Percentiles rank a stretch among this genome's conserved stretches.
phyloP scores from a whole-genome alignment of 2,329 filamentous ascomycete species.

The Apiospora koreana region DNA sequence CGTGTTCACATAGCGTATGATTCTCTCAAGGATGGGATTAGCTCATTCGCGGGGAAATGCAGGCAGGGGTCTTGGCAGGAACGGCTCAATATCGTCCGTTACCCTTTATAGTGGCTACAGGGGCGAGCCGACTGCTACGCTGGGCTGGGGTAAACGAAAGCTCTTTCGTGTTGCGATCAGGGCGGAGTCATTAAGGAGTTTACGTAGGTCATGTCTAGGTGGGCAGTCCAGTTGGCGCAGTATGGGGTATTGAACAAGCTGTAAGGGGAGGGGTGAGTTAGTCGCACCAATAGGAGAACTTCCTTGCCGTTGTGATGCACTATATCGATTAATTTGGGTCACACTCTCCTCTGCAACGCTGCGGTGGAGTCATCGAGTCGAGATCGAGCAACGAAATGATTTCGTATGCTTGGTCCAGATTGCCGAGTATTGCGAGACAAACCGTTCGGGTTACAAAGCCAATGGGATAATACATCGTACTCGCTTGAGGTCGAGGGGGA shows the following conservation, averaged over 20 bases:
- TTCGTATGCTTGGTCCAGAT: background rate
- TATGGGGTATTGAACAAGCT: background rate
- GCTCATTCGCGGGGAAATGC: constrained; percentile 1
- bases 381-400: background rate
- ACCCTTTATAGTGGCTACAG: background rate
- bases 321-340: background rate
- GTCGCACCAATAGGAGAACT: background rate
- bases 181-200: background rate
- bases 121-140: background rate
- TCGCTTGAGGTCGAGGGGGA: background rate
- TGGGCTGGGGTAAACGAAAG: background rate
- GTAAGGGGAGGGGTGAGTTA: background rate
- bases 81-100: background rate
- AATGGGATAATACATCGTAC: background rate
- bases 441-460: background rate
- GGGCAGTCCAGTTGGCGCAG: background rate
- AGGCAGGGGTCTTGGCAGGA: background rate
- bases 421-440: background rate
- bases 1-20: background rate
- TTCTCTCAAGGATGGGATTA: background rate
- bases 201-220: background rate
- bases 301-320: background rate
- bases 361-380: background rate
- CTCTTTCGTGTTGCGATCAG: background rate
- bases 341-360: background rate